Percentiles rank a stretch among this genome's conserved stretches.
Conservation (phyloP, 495 filamentous ascomycete genomes). For the Aspergillus diversus region DNA sequence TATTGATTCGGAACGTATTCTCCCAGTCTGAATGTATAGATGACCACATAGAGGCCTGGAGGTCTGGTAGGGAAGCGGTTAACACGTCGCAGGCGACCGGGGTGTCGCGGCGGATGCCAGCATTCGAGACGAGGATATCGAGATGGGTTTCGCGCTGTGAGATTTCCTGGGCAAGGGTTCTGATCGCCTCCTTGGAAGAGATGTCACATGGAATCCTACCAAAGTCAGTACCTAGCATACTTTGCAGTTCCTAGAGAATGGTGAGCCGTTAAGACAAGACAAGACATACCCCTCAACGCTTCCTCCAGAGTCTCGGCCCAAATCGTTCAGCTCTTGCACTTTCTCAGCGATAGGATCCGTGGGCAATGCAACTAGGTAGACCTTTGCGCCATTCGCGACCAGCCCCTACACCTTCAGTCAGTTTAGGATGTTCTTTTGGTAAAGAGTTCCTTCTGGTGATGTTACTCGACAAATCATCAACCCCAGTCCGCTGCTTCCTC, state of each 20-base stretch:
- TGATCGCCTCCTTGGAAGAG: constrained; percentile 40
- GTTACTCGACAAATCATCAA: constrained; percentile 46
- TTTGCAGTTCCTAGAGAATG: neutral
- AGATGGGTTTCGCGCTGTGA: constrained; percentile 30
- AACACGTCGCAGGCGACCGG: constrained; percentile 43
- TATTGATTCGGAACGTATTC: constrained; percentile 45
- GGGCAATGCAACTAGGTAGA: constrained; percentile 42
- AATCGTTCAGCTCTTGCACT: constrained; percentile 34
- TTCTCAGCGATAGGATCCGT: constrained; percentile 39
- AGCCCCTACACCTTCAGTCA: constrained; percentile 33
- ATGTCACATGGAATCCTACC: constrained; percentile 36
- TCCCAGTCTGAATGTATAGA: constrained; percentile 41
- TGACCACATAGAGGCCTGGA: constrained; percentile 51
- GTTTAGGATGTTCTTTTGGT: neutral
- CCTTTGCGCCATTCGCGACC: constrained; percentile 47
- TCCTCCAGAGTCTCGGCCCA: constrained; percentile 36
- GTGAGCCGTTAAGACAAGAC: neutral
- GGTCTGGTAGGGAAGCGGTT: constrained; percentile 35
- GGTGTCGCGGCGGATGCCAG: constrained; percentile 48
- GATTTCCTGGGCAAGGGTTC: constrained; percentile 28
- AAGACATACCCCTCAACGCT: constrained; percentile 36
- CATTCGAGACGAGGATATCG: constrained; percentile 51
- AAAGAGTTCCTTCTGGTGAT: neutral
- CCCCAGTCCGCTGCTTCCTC: constrained; percentile 49
- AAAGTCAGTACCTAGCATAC: neutral